These are phyloP conservation scores for Saturnispora kantuleensis DNA, from an alignment of 805 yeast genomes.

Conservation along the genomic window DNA sequence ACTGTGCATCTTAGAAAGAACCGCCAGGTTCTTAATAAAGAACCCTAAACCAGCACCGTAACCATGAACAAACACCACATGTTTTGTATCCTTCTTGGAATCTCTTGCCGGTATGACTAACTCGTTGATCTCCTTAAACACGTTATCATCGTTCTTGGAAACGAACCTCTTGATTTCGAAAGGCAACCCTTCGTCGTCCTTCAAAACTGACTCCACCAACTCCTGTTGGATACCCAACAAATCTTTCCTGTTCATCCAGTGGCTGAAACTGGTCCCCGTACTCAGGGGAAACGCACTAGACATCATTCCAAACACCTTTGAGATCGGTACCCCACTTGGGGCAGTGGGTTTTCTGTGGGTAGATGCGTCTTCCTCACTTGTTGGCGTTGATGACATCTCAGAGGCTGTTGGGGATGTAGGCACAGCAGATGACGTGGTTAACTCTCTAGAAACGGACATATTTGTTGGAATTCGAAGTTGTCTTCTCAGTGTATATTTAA, in stretches of 20 bases:
- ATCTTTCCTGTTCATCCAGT: slow-evolving; percentile 30
- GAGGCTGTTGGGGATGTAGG: background rate
- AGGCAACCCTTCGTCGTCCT: slow-evolving; percentile 34
- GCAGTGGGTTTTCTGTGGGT: slow-evolving; percentile 45
- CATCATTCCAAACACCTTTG: slow-evolving; percentile 31
- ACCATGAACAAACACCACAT: slow-evolving; percentile 78
- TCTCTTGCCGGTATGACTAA: slow-evolving; percentile 36
- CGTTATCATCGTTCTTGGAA: slow-evolving; percentile 25
- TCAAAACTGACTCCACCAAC: slow-evolving; percentile 46
- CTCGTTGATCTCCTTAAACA: slow-evolving; percentile 62
- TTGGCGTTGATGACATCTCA: background rate
- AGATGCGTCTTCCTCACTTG: background rate
- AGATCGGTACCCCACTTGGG: slow-evolving; percentile 58
- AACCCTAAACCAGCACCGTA: slow-evolving; percentile 88
- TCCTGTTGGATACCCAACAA: slow-evolving; percentile 29
- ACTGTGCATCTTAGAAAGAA: slow-evolving; percentile 22
- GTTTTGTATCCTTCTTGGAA: slow-evolving; percentile 25
- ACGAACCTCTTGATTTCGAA: slow-evolving; percentile 44
- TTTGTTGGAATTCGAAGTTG: no score
- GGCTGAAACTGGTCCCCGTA: slow-evolving; percentile 40
- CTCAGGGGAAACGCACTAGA: slow-evolving; percentile 50
- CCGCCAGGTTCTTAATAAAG: slow-evolving; percentile 59
- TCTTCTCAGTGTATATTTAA: no score
- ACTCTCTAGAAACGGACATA: background rate
- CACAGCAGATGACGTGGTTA: background rate